phyloP scores from a whole-genome alignment of 2,329 filamentous ascomycete genomes.

The Alternaria sp. region DNA sequence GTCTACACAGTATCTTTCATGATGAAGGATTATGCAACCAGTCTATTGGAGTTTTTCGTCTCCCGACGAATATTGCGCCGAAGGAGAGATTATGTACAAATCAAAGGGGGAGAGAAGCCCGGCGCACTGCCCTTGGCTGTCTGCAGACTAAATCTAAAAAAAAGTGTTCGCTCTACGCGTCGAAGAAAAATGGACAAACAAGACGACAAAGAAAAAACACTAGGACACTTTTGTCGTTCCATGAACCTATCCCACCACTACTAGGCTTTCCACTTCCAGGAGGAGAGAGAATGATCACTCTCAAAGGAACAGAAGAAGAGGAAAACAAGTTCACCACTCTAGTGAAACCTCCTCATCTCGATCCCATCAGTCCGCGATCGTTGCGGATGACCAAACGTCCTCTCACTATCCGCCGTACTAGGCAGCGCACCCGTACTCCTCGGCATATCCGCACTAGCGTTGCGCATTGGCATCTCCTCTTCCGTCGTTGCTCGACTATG shows the following conservation, averaged over 20 bases:
- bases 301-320: too few species aligned
- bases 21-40: background rate
- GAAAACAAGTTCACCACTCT: background rate
- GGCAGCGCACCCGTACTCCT: conserved; percentile 40
- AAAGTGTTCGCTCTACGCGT: background rate
- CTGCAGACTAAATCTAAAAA: background rate
- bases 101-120: background rate
- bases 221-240: too few species aligned
- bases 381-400: conserved; percentile 31
- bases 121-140: conserved; percentile 14
- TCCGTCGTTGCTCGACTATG: background rate
- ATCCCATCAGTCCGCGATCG: conserved; percentile 41
- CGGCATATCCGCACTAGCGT: conserved; percentile 6
- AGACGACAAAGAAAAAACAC: too few species aligned
- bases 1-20: too few species aligned
- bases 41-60: background rate
- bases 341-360: conserved; percentile 46
- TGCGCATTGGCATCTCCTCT: conserved; percentile 7
- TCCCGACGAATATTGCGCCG: too few species aligned
- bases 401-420: conserved; percentile 28
- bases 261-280: too few species aligned
- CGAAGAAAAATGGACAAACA: background rate
- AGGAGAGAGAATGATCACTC: too few species aligned
- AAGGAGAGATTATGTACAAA: conserved; percentile 3
- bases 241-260: too few species aligned